Evolutionary conservation across 192 early-diverging fungal species (phyloP), one percentile per base, ranked within the genome.

Genomic region (Pilaira anomala): DNA sequence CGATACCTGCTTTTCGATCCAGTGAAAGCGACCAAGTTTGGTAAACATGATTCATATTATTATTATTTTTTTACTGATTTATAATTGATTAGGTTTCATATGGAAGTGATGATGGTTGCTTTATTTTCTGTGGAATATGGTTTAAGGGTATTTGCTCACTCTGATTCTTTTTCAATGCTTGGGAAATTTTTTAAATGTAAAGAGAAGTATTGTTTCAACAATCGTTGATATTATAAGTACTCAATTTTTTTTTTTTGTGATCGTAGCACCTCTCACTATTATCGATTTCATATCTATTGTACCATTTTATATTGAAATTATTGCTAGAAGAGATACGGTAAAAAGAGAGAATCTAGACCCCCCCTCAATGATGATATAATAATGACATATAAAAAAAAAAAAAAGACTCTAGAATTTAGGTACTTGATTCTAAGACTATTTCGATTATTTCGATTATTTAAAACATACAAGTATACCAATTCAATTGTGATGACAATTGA

Each of bases 401-500:
- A 26, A 3, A 18, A 66, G 64, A 66, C 64, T 1, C 58, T 58
- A 24, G 64, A 66, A 46, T 66, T 66, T 26, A 53, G 64, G 46
- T 66, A 56, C 29, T 48, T 88, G 13, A 89, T 90, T 48, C 67
- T 92, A 64, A 78, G 88, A 11, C 72, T 90, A 7, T 90, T 92
- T 67, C 80, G 90, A 28, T 75, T 92, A 11, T 69, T 92, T 48
- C 81, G 90, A 22, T 80, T 92, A 0, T 92, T 92, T 73, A 87
- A 87, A 29, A 87, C 85, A 3, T 92, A 88, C 75, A 89, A 90
- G 65, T 89, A 92, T 76, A 88, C 87, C 52, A 87, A 83, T 39
- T 82, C 88, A 7, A 77, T 92, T 50, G 82, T 89, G 48, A 83
- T 92, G 82, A 88, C 88, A 1, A 88, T 92, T 45, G 90, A 92